A percentile compares a stretch with the other conserved stretches of the same genome.
phyloP scores from a whole-genome alignment of 805 yeast genomes.

The Priceomyces castillae region DNA sequence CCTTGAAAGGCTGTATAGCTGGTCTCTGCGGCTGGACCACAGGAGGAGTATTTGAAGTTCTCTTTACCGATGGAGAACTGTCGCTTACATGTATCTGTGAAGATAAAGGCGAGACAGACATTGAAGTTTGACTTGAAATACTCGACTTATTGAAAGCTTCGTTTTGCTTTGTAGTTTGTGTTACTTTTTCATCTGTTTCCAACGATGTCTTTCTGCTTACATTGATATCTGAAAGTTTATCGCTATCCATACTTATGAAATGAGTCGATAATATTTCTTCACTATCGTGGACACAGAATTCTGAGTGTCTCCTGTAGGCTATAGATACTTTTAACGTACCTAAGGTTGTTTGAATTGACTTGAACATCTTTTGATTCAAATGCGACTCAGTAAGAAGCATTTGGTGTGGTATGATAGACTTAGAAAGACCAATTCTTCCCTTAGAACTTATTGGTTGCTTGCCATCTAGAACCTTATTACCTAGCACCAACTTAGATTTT shows the following conservation, averaged over 20 bases:
- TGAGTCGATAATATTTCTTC: conserved; percentile 63
- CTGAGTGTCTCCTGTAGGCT: conserved; percentile 70
- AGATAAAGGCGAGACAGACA: conserved; percentile 29
- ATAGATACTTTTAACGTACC: conserved; percentile 77
- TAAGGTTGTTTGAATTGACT: conserved; percentile 69
- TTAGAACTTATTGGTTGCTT: conserved; percentile 72
- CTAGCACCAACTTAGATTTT: conserved; percentile 39
- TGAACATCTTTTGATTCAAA: conserved; percentile 58
- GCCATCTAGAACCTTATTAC: conserved; percentile 71
- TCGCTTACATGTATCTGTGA: conserved; percentile 11
- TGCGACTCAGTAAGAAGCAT: conserved; percentile 43
- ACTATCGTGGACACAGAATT: conserved; percentile 64
- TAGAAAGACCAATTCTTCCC: conserved; percentile 83
- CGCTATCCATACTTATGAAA: conserved; percentile 47
- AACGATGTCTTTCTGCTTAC: conserved; percentile 1
- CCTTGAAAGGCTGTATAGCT: conserved; percentile 57
- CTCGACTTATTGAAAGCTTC: conserved; percentile 11
- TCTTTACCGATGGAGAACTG: conserved; percentile 1
- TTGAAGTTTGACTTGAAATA: conserved; percentile 11
- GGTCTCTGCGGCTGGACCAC: conserved; percentile 21
- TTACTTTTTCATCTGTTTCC: conserved; percentile 6
- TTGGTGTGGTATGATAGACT: conserved; percentile 51
- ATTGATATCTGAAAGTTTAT: conserved; percentile 1
- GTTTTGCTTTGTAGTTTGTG: conserved; percentile 3
- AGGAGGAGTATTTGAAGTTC: conserved; percentile 10